Evolutionary conservation across 2,329 filamentous ascomycete genomes (phyloP).

Genomic region (Cladosporium austrohemisphaericum): DNA sequence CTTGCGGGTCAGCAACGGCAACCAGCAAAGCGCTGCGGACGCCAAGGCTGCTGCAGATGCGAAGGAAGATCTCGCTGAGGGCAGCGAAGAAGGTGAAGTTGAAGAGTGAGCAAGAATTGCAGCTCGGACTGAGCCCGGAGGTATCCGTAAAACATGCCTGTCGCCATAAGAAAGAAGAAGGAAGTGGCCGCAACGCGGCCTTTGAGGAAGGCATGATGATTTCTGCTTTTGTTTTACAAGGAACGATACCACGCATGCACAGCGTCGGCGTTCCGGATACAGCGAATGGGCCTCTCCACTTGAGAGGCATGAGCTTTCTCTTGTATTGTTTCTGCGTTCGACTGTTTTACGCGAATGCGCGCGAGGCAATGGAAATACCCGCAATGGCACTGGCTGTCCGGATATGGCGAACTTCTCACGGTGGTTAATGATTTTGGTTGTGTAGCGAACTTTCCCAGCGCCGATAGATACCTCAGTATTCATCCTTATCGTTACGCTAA

Average conservation of each 20-base stretch:
- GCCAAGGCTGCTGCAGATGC: conserved; percentile 16
- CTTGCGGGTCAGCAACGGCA: conserved; percentile 28
- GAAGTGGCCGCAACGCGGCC: background rate
- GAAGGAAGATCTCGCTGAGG: conserved; percentile 27
- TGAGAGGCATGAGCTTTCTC: conserved; percentile 1
- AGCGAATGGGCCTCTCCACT: no score
- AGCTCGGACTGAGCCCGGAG: no score
- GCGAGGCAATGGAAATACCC: conserved; percentile 7
- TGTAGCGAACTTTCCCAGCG: no score
- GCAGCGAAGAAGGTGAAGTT: conserved; percentile 47
- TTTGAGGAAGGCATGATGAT: no score
- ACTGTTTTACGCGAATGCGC: background rate
- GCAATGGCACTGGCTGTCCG: conserved; percentile 11
- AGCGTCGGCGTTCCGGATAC: conserved; percentile 7
- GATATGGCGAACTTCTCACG: background rate
- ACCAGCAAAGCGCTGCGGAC: conserved; percentile 25
- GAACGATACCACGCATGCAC: background rate
- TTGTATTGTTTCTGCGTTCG: background rate
- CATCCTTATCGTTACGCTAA: background rate
- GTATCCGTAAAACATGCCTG: no score
- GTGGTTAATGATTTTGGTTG: background rate
- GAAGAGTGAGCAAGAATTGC: conserved; percentile 35
- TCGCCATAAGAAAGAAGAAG: background rate
- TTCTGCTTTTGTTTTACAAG: background rate
- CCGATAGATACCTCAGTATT: no score